phyloP scores from a whole-genome alignment of 768 basidiomycete species.

The Phanerochaete sordida region DNA sequence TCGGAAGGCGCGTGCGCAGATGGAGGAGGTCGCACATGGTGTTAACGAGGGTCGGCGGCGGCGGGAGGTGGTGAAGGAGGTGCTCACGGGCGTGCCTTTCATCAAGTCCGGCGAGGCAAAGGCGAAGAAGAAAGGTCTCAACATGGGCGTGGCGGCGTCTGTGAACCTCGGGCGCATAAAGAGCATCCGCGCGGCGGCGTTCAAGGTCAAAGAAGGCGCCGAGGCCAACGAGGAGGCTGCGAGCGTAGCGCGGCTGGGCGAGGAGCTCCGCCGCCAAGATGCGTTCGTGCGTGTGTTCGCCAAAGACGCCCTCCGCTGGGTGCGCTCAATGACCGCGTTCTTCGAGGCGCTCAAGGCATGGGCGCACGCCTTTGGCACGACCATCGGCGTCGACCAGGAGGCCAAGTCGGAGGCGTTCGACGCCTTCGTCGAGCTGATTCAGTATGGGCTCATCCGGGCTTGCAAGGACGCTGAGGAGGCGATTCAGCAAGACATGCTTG shows the following conservation, averaged over 20 bases:
- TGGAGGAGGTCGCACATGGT: conserved; percentile 71
- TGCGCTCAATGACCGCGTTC: conserved; percentile 44
- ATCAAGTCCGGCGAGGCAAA: conserved; percentile 24
- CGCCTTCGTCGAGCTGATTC: conserved; percentile 47
- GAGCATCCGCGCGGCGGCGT: conserved; percentile 35
- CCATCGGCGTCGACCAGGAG: conserved; percentile 38
- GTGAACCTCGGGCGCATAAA: conserved; percentile 64
- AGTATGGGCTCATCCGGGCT: conserved; percentile 49
- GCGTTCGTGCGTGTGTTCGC: conserved; percentile 60
- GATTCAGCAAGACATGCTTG: conserved; percentile 52
- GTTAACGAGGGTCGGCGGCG: conserved; percentile 78
- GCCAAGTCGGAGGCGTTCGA: conserved; percentile 58
- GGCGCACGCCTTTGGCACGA: conserved; percentile 63
- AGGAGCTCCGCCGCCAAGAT: conserved; percentile 54
- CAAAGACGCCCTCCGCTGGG: conserved; percentile 62
- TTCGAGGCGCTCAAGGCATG: conserved; percentile 53
- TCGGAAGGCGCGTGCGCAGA: conserved; percentile 46
- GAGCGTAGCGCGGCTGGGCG: conserved; percentile 52
- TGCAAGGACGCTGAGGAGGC: conserved; percentile 49
- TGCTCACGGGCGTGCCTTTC: conserved; percentile 38
- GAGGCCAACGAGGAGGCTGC: conserved; percentile 40
- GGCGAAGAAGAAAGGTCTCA: conserved; percentile 37
- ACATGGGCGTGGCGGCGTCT: conserved; percentile 46
- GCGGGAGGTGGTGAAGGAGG: conserved; percentile 76
- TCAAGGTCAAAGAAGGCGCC: conserved; percentile 31